Conservation (phyloP, 2,329 filamentous ascomycete genomes). For the Trichoderma sp. region DNA sequence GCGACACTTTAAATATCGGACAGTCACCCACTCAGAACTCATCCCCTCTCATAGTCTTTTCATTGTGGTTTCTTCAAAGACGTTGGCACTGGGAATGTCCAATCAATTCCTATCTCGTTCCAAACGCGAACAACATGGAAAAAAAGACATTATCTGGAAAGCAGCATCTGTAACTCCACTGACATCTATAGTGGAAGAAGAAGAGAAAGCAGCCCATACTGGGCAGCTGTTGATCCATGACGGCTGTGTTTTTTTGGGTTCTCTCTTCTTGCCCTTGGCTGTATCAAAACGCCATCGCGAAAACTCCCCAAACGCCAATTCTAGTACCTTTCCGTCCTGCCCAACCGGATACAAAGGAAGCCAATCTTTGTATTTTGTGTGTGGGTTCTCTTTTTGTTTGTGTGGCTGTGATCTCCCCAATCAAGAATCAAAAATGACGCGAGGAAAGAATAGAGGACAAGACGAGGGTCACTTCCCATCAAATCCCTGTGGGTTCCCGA, state of each 20-base stretch:
- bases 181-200: background rate
- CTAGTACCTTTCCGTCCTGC: slow-evolving; percentile 6
- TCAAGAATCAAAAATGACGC: background rate
- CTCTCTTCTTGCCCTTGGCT: slow-evolving; percentile 5
- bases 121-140: background rate
- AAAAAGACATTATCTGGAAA: background rate
- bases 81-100: background rate
- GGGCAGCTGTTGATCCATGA: background rate
- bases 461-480: background rate
- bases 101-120: slow-evolving; percentile 4
- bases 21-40: background rate
- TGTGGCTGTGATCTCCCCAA: background rate
- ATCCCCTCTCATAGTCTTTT: background rate
- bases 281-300: slow-evolving; percentile 9
- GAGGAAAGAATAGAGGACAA: background rate
- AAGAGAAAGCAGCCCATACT: background rate
- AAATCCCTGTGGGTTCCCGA: background rate
- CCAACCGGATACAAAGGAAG: background rate
- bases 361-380: background rate
- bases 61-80: no score
- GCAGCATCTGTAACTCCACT: background rate
- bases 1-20: background rate
- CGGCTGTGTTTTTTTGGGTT: background rate
- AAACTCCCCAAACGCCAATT: slow-evolving; percentile 18
- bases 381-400: background rate